Percentiles rank a stretch among this genome's conserved stretches.
phyloP scores from a whole-genome alignment of 2,329 filamentous ascomycete species.

The Trichoderma koningii region DNA sequence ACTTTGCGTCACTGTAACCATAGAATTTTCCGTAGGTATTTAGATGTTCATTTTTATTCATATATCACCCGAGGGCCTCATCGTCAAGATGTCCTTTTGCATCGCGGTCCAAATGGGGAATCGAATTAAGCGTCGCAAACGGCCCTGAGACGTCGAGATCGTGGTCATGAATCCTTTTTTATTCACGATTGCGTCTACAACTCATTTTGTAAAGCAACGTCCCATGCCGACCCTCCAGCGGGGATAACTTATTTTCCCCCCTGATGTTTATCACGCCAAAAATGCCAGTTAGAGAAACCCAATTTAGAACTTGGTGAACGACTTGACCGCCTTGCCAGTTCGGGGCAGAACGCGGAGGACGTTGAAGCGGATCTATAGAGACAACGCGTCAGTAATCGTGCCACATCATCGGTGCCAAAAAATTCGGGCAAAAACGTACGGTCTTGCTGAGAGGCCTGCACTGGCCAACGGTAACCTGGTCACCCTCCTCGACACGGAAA shows the following conservation, averaged over 20 bases:
- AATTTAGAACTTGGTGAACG: constrained; percentile 96
- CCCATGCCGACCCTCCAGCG: constrained; percentile 46
- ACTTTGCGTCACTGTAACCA: not conserved
- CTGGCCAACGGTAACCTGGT: constrained; percentile 98
- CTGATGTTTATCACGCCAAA: constrained; percentile 56
- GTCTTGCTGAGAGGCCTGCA: constrained; percentile 99
- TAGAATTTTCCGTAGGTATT: not conserved
- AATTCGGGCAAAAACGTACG: constrained; percentile 62
- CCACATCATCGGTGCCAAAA: no score
- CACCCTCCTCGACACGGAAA: constrained; percentile 99
- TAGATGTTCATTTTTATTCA: constrained; percentile 19
- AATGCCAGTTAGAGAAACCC: constrained; percentile 53
- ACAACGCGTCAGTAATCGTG: constrained; percentile 32
- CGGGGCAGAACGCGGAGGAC: constrained; percentile 97
- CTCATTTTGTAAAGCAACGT: constrained; percentile 46
- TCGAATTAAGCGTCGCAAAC: constrained; percentile 27
- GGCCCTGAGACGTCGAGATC: constrained; percentile 32
- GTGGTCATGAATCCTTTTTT: constrained; percentile 46
- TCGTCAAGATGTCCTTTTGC: constrained; percentile 21
- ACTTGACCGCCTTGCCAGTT: constrained; percentile 96
- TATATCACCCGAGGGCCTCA: constrained; percentile 21
- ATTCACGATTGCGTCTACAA: constrained; percentile 50
- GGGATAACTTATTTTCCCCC: constrained; percentile 40
- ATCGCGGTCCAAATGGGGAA: constrained; percentile 25
- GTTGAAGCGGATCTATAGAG: constrained; percentile 89